Base-by-base conservation (phyloP, 345 rosid genomes). In the Ceriops zippeliana region DNA sequence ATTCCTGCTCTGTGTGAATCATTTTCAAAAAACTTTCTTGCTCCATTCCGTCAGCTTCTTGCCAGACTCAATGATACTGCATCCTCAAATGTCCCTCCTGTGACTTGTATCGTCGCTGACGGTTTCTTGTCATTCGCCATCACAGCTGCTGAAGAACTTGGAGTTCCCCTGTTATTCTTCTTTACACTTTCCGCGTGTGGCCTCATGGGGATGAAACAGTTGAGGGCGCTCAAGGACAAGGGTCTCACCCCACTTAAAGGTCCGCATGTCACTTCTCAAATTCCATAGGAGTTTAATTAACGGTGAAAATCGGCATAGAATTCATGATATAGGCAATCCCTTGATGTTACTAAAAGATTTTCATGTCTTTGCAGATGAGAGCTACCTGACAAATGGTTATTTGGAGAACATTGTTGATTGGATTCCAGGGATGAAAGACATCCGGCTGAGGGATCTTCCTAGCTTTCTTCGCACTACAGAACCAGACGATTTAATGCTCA, bases 71-170 rank as follows among this genome's bases (percentile, higher is more conserved):
- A 59, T 30, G 35, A 30, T 16, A 58, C 30, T 13, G 62, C 17
- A 28, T 13, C 62, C 7, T 59, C 62, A 13, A 30, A 46, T 16
- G 51, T 35, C 19, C 70, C 70, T 16, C 70, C 70, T 0, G 34
- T 67, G 31, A 67, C 38, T 16, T 67, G 70, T 52, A 16, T 67
- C n/a, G 61, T 67, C 24, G 28, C 70, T 1, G 70, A 67, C 22
- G 52, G 62, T 15, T 32, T 67, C 62, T 10, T 57, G 62, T 4
- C 8, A 6, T 37, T 67, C 17, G 27, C 19, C 1, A 6, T 34
- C 13, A 24, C 30, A 32, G 70, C 49, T 7, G 70, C 70, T 8
- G 32, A 42, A 31, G 62, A 67, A 21, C 32, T 57, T 34, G 62
- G 53, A 3, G n/a, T 67, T 5, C 70, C 71, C 17, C 30, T 59